Evolutionary conservation across 2,329 filamentous ascomycete genomes (phyloP).

Genomic region (Fusarium avenaceum): DNA sequence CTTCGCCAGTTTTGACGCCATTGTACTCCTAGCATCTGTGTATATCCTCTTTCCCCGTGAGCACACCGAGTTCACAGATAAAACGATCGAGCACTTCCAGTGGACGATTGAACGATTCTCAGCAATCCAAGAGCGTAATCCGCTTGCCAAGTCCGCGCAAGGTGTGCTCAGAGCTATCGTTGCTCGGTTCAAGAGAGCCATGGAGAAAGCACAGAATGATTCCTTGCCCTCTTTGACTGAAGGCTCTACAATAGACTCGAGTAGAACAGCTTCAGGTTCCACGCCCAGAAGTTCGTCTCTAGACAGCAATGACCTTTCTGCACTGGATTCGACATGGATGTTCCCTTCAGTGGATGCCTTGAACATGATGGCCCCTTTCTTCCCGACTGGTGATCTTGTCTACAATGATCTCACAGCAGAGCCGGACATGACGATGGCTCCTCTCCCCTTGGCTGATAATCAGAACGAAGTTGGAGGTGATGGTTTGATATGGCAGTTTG

Average conservation of each 20-base stretch:
- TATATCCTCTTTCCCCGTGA: constrained; percentile 72
- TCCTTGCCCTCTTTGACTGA: constrained; percentile 24
- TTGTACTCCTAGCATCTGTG: constrained; percentile 71
- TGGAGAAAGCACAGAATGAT: constrained; percentile 52
- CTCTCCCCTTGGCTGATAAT: constrained; percentile 26
- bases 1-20: constrained; percentile 74
- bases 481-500: constrained; percentile 63
- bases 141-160: constrained; percentile 66
- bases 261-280: constrained; percentile 20
- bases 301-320: constrained; percentile 12
- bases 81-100: constrained; percentile 68
- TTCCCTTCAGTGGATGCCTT: constrained; percentile 64
- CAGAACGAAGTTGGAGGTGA: constrained; percentile 23
- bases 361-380: constrained; percentile 66
- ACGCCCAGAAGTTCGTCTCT: constrained; percentile 35
- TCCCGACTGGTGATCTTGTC: constrained; percentile 68
- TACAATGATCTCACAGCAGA: constrained; percentile 68
- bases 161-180: constrained; percentile 69
- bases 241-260: constrained; percentile 6
- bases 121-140: constrained; percentile 66
- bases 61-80: constrained; percentile 62
- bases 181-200: constrained; percentile 65
- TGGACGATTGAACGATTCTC: constrained; percentile 72
- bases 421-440: constrained; percentile 47
- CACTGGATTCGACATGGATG: constrained; percentile 54